Evolutionary conservation across 805 yeast species (phyloP).

Genomic region (Nakazawaea populi): DNA sequence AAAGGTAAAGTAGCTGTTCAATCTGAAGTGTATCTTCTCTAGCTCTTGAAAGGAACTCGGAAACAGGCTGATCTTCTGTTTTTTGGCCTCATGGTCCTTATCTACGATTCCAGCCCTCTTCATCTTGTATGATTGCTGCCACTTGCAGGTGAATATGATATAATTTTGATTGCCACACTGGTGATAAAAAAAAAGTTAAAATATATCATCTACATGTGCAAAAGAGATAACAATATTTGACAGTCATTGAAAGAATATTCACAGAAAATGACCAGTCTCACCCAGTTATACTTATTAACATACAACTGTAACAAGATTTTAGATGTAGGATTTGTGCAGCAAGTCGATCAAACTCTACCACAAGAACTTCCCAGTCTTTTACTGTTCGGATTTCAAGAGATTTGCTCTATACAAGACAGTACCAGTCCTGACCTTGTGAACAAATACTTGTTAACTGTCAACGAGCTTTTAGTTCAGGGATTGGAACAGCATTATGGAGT

Average conservation of each 20-base stretch:
- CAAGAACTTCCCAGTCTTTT: constrained; percentile 34
- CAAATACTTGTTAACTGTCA: constrained; percentile 28
- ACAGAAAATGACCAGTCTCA: not conserved
- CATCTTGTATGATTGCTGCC: not conserved
- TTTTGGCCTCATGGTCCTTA: constrained; percentile 2
- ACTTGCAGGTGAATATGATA: not conserved
- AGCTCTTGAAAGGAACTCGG: constrained; percentile 32
- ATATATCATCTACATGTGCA: not conserved
- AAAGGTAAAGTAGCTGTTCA: constrained; percentile 59
- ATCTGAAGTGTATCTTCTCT: constrained; percentile 41
- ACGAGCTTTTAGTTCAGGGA: constrained; percentile 27
- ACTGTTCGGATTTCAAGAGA: constrained; percentile 65
- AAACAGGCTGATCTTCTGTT: constrained; percentile 3
- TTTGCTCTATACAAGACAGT: constrained; percentile 51
- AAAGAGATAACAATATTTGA: not conserved
- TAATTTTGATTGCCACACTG: not conserved
- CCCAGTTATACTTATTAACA: constrained; percentile 6
- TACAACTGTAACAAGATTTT: constrained; percentile 9
- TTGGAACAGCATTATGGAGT: constrained; percentile 29
- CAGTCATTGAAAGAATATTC: not conserved
- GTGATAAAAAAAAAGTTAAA: no score
- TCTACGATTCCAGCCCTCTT: constrained; percentile 2
- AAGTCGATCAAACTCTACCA: constrained; percentile 1
- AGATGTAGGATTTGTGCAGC: constrained; percentile 2
- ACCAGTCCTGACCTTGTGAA: constrained; percentile 34